Conservation (phyloP, 306 rosid species). For the Fragaria nilgerrensis region DNA sequence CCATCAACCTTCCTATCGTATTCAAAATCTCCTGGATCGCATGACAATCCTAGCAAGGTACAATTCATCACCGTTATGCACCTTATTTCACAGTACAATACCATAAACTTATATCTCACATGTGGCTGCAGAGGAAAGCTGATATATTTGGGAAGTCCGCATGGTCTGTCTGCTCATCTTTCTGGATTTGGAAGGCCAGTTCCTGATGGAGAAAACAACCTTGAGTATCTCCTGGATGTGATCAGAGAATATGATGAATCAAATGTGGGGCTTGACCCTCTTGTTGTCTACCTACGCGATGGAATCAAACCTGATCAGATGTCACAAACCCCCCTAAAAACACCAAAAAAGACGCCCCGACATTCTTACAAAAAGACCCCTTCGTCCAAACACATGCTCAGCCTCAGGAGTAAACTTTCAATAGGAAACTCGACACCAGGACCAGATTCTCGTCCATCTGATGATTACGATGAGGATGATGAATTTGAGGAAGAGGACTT, state of each 20-base stretch:
- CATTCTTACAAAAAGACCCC: conserved; percentile 41
- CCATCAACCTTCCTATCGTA: conserved; percentile 85
- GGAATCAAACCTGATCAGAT: conserved; percentile 65
- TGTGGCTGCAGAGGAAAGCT: conserved; percentile 60
- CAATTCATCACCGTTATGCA: not conserved
- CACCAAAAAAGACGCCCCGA: conserved; percentile 44
- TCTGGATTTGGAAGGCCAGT: conserved; percentile 78
- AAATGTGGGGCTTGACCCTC: conserved; percentile 72
- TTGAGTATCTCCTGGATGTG: conserved; percentile 84
- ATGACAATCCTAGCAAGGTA: conserved; percentile 86
- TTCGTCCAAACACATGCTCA: conserved; percentile 51
- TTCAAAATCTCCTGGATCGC: conserved; percentile 76
- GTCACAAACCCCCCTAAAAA: conserved; percentile 51
- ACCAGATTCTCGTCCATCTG: conserved; percentile 38
- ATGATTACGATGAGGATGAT: conserved; percentile 30
- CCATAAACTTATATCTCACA: not conserved
- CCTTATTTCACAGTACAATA: not conserved
- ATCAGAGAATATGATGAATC: conserved; percentile 84
- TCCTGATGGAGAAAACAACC: conserved; percentile 71
- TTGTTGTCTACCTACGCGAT: conserved; percentile 56
- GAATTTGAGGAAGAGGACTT: conserved; percentile 42
- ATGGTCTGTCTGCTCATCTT: conserved; percentile 51
- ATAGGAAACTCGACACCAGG: conserved; percentile 37
- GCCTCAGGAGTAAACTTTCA: conserved; percentile 54
- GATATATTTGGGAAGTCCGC: conserved; percentile 73